phyloP scores from a whole-genome alignment of 345 rosid species.

The Eucalyptus albens region DNA sequence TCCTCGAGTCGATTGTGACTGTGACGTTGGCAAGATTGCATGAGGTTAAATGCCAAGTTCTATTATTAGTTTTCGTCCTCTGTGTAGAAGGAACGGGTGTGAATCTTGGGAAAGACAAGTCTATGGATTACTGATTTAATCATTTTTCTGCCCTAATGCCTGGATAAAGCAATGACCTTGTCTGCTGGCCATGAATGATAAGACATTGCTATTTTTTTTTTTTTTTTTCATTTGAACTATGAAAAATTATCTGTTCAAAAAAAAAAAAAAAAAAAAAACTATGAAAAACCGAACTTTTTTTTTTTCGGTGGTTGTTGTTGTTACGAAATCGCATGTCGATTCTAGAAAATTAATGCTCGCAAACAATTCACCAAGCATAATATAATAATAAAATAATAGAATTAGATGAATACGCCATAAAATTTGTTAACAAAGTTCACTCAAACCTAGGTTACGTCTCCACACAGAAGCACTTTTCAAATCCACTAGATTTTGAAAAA shows the following conservation, averaged over 20 bases:
- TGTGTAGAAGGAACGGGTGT: not conserved
- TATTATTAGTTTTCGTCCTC: not conserved
- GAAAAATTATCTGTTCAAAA: not conserved
- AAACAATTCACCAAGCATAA: too few relatives aligned
- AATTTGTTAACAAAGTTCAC: too few relatives aligned
- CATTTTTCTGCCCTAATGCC: not conserved
- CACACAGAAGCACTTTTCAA: rapidly evolving
- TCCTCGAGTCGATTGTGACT: not conserved
- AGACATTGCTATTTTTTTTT: not conserved
- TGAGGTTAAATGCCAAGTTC: not conserved
- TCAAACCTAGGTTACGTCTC: too few relatives aligned
- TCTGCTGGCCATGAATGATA: not conserved
- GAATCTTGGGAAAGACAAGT: not conserved
- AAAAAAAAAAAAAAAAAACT: not conserved
- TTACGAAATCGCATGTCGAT: too few relatives aligned
- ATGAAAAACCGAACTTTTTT: too few relatives aligned
- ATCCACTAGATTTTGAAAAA: too few relatives aligned
- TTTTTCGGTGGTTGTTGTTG: not conserved
- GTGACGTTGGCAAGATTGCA: not conserved
- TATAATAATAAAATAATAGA: too few relatives aligned
- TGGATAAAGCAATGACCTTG: not conserved
- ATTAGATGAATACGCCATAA: too few relatives aligned
- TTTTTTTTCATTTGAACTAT: not conserved
- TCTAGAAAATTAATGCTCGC: too few relatives aligned
- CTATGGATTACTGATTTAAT: not conserved